Base-by-base conservation (phyloP, 1,139 yeast species). In the Lodderomyces margitis region DNA sequence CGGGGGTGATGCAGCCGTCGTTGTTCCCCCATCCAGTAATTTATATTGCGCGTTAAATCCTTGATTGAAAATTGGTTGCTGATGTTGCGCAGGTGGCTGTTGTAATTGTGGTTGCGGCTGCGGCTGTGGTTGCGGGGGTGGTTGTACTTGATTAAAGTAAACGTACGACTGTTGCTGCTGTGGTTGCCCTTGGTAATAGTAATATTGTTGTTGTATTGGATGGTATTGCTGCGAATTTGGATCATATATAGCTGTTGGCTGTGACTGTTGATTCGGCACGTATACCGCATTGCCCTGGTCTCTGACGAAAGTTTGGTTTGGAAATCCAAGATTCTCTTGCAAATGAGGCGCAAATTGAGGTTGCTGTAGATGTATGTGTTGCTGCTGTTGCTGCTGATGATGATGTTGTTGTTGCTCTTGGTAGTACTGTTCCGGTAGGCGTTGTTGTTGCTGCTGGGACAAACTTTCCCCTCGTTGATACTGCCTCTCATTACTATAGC, bases 401-500 rank as follows among this genome's bases (percentile, higher is more conserved):
- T 11, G 42, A 28, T 34, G 42, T 14, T 21, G 48, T 34, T 35
- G 45, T 19, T 34, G 42, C 16, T 34, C 45, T 19, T 35, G 50
- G 30, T 39, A 44, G 25, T 34, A 44, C 28, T 35, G 46, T 31
- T 36, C 47, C 24, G 41, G 50, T 21, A 19, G 46, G 10, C 39
- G 43, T 21, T 3, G 35, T 32, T 36, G 42, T 21, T 46, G 46
- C 41, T 36, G 41, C 31, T 37, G 51, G 16, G 36, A 11, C 33
- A 36, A 16, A 32, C 23, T 32, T 9, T 32, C 23, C 15, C 35
- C 23, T 17, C 23, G 35, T 17, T 40, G 39, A 9, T 43, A 43
- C n/a, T 43, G 45, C 16, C 31, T 42, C 20, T 48, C 53, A 30
- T 42, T 42, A 32, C 41, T 38, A 37, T 45, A 46, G 37, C 47